phyloP scores from a whole-genome alignment of 108 stramenopile species.

The Stephanodiscus minutulus region DNA sequence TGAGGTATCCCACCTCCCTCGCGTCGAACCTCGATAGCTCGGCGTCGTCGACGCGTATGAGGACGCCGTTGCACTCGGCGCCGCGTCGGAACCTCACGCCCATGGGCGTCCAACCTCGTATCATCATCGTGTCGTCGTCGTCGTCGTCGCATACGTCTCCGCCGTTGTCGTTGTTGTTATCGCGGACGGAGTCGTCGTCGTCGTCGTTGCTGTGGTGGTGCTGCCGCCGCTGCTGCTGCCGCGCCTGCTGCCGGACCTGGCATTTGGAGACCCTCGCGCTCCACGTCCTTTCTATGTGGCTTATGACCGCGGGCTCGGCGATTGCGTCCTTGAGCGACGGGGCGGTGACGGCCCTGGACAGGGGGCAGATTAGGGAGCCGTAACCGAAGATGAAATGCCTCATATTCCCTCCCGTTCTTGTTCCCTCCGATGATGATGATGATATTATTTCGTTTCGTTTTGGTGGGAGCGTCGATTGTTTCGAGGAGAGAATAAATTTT shows the following conservation, averaged over 20 bases:
- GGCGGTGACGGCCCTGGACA: conserved; percentile 61
- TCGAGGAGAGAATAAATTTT: too few species aligned
- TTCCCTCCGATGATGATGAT: too few species aligned
- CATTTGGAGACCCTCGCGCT: conserved; percentile 40
- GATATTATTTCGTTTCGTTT: too few species aligned
- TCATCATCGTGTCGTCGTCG: conserved; percentile 3
- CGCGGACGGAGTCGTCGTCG: neutral
- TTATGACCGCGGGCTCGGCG: conserved; percentile 56
- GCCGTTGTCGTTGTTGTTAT: too few species aligned
- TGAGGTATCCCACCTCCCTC: conserved; percentile 66
- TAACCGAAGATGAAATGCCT: conserved; percentile 72
- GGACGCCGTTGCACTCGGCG: conserved; percentile 62
- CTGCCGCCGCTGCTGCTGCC: too few species aligned
- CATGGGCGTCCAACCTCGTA: conserved; percentile 56
- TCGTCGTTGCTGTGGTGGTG: too few species aligned
- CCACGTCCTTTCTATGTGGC: conserved; percentile 63
- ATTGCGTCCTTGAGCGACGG: conserved; percentile 41
- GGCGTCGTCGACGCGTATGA: conserved; percentile 54
- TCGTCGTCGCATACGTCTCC: too few species aligned
- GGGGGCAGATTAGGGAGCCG: conserved; percentile 71
- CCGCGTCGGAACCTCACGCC: conserved; percentile 54
- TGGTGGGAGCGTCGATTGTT: too few species aligned
- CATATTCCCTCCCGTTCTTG: too few species aligned
- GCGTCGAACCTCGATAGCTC: conserved; percentile 61
- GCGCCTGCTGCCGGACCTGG: too few species aligned